These are phyloP conservation scores for Lithohypha guttulata DNA, from an alignment of 2,329 filamentous ascomycete species.

Conservation along the genomic window DNA sequence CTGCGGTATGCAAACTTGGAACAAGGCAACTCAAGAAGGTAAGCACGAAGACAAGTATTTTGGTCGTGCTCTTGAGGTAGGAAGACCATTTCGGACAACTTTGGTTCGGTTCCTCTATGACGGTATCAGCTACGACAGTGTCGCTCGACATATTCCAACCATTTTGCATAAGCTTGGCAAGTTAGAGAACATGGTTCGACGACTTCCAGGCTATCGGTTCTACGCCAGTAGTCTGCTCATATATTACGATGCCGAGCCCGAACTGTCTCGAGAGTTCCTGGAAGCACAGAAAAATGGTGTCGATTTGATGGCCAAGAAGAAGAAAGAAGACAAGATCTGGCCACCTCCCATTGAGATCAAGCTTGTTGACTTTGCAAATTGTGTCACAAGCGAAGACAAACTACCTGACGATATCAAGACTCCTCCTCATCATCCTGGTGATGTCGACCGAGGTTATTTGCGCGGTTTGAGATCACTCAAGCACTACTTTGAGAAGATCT, in stretches of 20 bases:
- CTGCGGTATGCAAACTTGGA: constrained; percentile 95
- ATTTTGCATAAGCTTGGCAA: constrained; percentile 74
- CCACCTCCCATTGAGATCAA: constrained; percentile 69
- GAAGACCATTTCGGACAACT: constrained; percentile 77
- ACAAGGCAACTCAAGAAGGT: constrained; percentile 69
- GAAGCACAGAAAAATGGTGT: constrained; percentile 17
- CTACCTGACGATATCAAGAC: constrained; percentile 51
- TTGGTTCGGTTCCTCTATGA: constrained; percentile 86
- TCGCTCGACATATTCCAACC: constrained; percentile 75
- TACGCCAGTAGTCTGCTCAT: constrained; percentile 92
- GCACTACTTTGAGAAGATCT: constrained; percentile 78
- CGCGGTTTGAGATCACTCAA: constrained; percentile 69
- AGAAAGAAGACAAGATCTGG: constrained; percentile 22
- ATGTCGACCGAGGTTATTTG: constrained; percentile 80
- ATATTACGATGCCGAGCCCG: constrained; percentile 80
- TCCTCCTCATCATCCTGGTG: constrained; percentile 68
- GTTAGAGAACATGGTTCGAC: constrained; percentile 71
- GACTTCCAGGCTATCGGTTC: constrained; percentile 76
- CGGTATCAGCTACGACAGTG: constrained; percentile 67
- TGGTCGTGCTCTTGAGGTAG: constrained; percentile 76
- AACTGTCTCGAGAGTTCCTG: constrained; percentile 24
- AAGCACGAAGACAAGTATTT: constrained; percentile 99
- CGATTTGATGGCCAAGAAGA: constrained; percentile 20
- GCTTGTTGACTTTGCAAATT: constrained; percentile 97
- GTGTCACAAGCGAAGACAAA: constrained; percentile 73